A percentile compares a stretch with the other conserved stretches of the same genome.
Evolutionary conservation across 768 basidiomycete genomes (phyloP).

Genomic region (Naematelia aurantialba): DNA sequence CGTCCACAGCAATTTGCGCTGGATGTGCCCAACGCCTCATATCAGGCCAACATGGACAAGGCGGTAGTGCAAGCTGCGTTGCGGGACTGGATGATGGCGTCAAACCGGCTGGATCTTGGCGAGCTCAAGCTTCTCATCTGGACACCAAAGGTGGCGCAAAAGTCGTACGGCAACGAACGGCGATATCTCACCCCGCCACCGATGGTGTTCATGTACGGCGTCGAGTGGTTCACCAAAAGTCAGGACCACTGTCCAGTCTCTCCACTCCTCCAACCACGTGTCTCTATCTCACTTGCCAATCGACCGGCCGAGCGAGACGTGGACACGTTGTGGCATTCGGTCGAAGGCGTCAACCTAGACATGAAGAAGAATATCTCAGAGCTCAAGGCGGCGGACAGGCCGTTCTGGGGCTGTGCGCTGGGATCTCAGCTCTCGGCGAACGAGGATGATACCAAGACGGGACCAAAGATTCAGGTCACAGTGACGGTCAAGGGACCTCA

Average conservation of each 20-base stretch:
- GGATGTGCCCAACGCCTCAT: neutral
- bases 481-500: constrained; percentile 55
- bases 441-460: constrained; percentile 90
- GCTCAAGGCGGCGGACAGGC: constrained; percentile 55
- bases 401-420: constrained; percentile 87
- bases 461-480: constrained; percentile 79
- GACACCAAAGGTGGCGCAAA: constrained; percentile 97
- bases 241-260: constrained; percentile 57
- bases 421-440: constrained; percentile 94
- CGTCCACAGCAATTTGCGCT: neutral
- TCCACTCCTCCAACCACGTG: constrained; percentile 60
- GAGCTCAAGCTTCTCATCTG: constrained; percentile 93
- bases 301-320: constrained; percentile 82
- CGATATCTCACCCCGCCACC: constrained; percentile 91
- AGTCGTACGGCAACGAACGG: constrained; percentile 94
- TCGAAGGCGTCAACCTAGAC: constrained; percentile 79
- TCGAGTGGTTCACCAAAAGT: constrained; percentile 87
- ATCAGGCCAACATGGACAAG: neutral
- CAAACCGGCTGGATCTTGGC: constrained; percentile 82
- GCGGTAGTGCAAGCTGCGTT: constrained; percentile 13
- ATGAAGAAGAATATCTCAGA: constrained; percentile 31
- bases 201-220: constrained; percentile 88
- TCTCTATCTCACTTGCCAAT: constrained; percentile 86
- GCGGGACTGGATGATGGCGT: constrained; percentile 70
- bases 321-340: constrained; percentile 79